Evolutionary conservation across 345 rosid genomes (phyloP), one percentile per base, ranked within the genome.

Genomic region (Sonneratia caseolaris): DNA sequence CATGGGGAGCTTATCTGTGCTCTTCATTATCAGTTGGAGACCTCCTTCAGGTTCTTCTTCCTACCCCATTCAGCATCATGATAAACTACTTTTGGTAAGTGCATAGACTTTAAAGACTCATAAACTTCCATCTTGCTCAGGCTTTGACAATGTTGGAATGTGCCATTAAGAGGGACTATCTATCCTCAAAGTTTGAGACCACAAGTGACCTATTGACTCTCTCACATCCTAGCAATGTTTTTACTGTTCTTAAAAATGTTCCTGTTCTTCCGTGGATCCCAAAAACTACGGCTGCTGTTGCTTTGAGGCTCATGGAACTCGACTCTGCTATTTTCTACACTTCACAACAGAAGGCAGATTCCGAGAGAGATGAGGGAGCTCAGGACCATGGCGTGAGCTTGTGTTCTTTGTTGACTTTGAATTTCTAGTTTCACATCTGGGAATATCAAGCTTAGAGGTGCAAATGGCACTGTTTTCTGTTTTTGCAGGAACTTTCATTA

Each of bases 201-300:
- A 85, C 91, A 55, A 70, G 71, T 45, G 98, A 93, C 66, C 81
- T 93, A 57, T 73, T 89, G 79, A 74, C 80, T 49, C 45, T 79
- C 69, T 49, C 79, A 16, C 40, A 36, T 64, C 6, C 71, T 72
- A 59, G 59, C 67, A 64, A 64, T 51, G 62, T 75, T 82, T 53
- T 68, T 71, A 45, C 72, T 57, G 66, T 42, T 74, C 65, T 55
- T 21, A 82, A 79, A 69, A 70, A 65, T 19, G 77, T 81, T 69
- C 65, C 75, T 42, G 57, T 86, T 45, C 89, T 90, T 64, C 97
- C 98, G 12, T 93, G 96, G 95, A 68, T 90, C 71, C 98, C 97
- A 0, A 83, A 79, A 68, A 90, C 98, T 47, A 80, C 87, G 0
- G 93, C 90, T 70, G 98, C 91, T 66, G 80, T 87, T 69, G 87